A percentile compares a stretch with the other conserved stretches of the same genome.
These are phyloP conservation scores for Paralagenidium karlingii DNA, from an alignment of 352 stramenopile species.

Conservation along the genomic window DNA sequence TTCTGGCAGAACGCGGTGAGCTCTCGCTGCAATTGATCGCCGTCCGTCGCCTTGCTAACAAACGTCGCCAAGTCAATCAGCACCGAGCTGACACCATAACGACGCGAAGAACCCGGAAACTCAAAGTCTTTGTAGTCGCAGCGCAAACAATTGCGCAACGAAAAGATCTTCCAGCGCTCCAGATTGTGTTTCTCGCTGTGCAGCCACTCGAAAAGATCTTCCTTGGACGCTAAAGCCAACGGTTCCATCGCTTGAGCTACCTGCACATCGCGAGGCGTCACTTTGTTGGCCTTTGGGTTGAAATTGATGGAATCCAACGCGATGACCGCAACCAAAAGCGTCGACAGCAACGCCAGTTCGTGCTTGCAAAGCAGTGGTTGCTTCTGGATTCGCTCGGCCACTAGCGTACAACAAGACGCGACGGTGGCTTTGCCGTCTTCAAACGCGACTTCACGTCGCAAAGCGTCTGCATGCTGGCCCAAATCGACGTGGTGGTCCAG, in stretches of 20 bases:
- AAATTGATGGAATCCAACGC: conserved; percentile 72
- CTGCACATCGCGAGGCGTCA: conserved; percentile 39
- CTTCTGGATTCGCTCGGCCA: conserved; percentile 32
- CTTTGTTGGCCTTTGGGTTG: conserved; percentile 59
- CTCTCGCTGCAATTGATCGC: conserved; percentile 10
- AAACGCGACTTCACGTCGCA: conserved; percentile 51
- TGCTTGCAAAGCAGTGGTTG: conserved; percentile 1
- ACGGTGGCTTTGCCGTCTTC: conserved; percentile 48
- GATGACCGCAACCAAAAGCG: conserved; percentile 68
- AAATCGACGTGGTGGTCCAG: conserved; percentile 71
- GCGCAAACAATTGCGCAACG: conserved; percentile 46
- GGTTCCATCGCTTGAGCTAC: conserved; percentile 26
- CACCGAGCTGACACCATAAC: conserved; percentile 47
- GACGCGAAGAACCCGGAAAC: conserved; percentile 4
- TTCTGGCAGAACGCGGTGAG: conserved; percentile 23
- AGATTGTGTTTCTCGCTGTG: conserved; percentile 55
- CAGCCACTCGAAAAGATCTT: conserved; percentile 47
- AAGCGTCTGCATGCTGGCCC: conserved; percentile 20
- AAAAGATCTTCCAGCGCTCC: conserved; percentile 43
- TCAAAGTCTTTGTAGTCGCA: conserved; percentile 78
- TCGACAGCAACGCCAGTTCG: conserved; percentile 29
- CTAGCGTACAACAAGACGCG: conserved; percentile 62
- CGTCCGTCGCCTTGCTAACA: conserved; percentile 21
- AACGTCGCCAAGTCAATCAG: conserved; percentile 42
- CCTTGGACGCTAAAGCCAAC: conserved; percentile 22